Evolutionary conservation across 2,329 filamentous ascomycete species (phyloP), one percentile per base, ranked within the genome.

Genomic region (Fusarium sp.): DNA sequence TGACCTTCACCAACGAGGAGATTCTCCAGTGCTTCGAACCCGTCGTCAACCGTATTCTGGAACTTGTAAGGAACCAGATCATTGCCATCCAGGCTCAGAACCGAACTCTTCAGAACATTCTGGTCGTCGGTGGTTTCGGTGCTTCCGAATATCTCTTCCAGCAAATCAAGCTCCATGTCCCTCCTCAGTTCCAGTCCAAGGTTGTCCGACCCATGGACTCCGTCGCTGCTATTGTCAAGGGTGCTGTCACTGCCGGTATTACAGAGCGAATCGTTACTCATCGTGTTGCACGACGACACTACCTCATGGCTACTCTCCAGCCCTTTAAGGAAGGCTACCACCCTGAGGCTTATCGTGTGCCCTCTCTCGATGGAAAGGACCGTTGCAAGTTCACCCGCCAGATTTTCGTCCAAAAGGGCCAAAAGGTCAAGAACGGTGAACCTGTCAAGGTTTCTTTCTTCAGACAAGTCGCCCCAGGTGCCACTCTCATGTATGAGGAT

Each of bases 1-100:
- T 99, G 96, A 98, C 95, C 4, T 99, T 99, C 79, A 98, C 94
- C 66, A 98, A 99, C 79, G 96, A 98, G 82, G 96, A 99, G 82
- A 98, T 99, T 75, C 86, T 99, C 73, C 95, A 98, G 83, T 98
- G 96, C 84, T 99, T 98, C 80, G 95, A 98, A 84, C 96, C 96
- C 15, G 96, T 99, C 12, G 95, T 98, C 57, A 98, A 98, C 84
- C 89, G 96, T 60, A 98, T 99, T 78, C 84, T 98, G 74, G 96
- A 98, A 81, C 88, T 98, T 70, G 96, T 98, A 63, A 89, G 95
- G 72, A 98, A 98, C 82, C 96, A 99, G 82, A 98, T 99, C 80
- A 98, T 98, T 76, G 96, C 96, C 72, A 98, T 99, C 74, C 96
- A 98, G 83, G 95, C 95, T 8, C 96, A 98, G 82, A 98, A 98